These are phyloP conservation scores for Typha latifolia DNA, from an alignment of 176 grass and related monocot genomes.

Conservation along the genomic window DNA sequence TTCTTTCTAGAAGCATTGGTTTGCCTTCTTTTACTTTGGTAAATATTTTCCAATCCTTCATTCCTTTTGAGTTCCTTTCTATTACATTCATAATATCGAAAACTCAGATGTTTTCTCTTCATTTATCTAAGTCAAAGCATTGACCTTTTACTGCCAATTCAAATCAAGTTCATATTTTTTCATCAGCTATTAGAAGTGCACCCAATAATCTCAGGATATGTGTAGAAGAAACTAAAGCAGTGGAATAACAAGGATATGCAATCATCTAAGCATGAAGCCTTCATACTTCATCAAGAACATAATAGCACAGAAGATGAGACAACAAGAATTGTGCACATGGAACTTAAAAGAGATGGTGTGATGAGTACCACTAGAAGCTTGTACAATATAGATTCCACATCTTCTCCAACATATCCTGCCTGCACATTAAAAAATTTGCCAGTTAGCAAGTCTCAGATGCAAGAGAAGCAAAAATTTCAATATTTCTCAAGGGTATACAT, in stretches of 20 bases:
- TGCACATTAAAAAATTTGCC: constrained; percentile 14
- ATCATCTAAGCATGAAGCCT: background rate
- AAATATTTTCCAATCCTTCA: too few species aligned
- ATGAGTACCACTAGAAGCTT: constrained; percentile 53
- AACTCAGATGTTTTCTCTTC: too few species aligned
- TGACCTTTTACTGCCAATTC: background rate
- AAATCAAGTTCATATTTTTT: background rate
- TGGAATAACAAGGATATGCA: background rate
- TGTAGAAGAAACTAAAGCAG: background rate
- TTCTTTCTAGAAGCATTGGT: too few species aligned
- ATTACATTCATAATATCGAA: too few species aligned
- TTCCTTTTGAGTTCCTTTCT: too few species aligned
- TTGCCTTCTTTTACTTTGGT: too few species aligned
- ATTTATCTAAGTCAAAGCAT: too few species aligned
- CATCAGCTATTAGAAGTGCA: too few species aligned
- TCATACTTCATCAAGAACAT: background rate
- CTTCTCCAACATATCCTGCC: constrained; percentile 79
- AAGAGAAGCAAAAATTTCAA: background rate
- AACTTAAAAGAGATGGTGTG: background rate
- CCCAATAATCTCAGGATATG: background rate
- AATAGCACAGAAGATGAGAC: constrained; percentile 4
- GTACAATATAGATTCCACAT: constrained; percentile 64
- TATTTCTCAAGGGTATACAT: too few species aligned
- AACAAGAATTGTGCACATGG: background rate
- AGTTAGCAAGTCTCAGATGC: background rate